These are phyloP conservation scores for Penicillium brasilianum DNA, from an alignment of 2,329 filamentous ascomycete genomes.

Conservation along the genomic window DNA sequence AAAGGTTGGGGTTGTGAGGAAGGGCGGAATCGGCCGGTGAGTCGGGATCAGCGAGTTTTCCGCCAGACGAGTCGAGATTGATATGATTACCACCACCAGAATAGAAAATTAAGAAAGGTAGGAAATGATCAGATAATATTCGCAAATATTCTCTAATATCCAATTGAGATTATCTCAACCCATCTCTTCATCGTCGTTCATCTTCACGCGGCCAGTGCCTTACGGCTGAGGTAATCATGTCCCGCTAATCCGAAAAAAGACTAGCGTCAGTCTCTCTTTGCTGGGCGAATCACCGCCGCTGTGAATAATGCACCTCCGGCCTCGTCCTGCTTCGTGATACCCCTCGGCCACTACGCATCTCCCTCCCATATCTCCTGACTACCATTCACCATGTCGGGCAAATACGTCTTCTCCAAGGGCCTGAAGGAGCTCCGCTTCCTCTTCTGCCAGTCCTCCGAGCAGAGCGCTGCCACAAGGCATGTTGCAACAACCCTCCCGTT, in stretches of 20 bases:
- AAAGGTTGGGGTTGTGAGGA: conserved; percentile 24
- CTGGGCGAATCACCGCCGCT: conserved; percentile 30
- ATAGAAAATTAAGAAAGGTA: not conserved
- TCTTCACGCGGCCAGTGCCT: conserved; percentile 13
- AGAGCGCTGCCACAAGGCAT: conserved; percentile 87
- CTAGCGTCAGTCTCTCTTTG: conserved; percentile 24
- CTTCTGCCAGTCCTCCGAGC: conserved; percentile 92
- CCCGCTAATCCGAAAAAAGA: conserved; percentile 17
- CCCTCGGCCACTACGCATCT: conserved; percentile 7
- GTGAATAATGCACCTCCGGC: conserved; percentile 29
- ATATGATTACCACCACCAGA: conserved; percentile 18
- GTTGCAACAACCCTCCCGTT: conserved; percentile 36
- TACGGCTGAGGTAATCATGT: conserved; percentile 37
- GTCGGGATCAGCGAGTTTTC: conserved; percentile 30
- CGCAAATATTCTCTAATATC: not conserved
- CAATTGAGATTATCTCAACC: not conserved
- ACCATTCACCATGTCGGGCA: conserved; percentile 73
- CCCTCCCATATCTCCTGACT: conserved; percentile 6
- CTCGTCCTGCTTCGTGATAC: conserved; percentile 15
- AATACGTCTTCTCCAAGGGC: conserved; percentile 87
- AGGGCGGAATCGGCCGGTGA: conserved; percentile 29
- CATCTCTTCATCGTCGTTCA: not conserved
- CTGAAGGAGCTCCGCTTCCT: conserved; percentile 97
- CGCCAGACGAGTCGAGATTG: conserved; percentile 12
- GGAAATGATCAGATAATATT: not conserved